Evolutionary conservation across 2,329 filamentous ascomycete genomes (phyloP), one percentile per base, ranked within the genome.

Genomic region (Clonostachys rosea): DNA sequence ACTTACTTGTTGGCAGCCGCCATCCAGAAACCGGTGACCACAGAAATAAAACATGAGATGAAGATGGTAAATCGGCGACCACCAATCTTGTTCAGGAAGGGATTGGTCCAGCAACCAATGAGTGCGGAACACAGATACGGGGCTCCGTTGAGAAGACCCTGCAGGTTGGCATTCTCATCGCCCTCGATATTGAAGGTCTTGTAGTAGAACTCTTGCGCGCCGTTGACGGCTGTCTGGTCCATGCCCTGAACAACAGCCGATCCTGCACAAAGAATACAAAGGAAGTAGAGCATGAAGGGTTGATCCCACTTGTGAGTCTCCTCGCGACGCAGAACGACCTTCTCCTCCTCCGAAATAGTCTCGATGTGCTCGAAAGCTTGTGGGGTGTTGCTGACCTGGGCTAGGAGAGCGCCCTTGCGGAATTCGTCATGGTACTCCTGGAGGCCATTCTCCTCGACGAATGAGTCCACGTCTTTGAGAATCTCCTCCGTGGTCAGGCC

Each of bases 11-110:
- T 70, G 50, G 74, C 66, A 63, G 75, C 49, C 4, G 62, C 79
- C 81, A 85, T 45, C 79, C 78, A 59, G 78, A 80, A 39, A 64
- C 75, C 43, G 65, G 64, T 50, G 71, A 60, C n/a, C 69, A 65
- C 60, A 65, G 78, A 79, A 49, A 65, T 71, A 45, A 76, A 70
- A 49, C 81, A 82, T 3, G 80, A 80, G 47, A 84, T 72, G 57
- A 84, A 84, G 45, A 85, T 83, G 5, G 81, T 84, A 30, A 83
- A 81, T 2, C 83, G 74, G 34, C 83, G 76, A 6, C 83, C 83
- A 47, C 83, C 79, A 56, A 67, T 76, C 49, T 79, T 75, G 58
- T 86, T 86, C 48, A 84, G 73, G 2, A 59, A 50, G 1, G 62
- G 60, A 13, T 59, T 64, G 0, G 62, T 65, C 64, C 64, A 66